phyloP scores from a whole-genome alignment of 345 rosid genomes.

The Litchi chinensis region DNA sequence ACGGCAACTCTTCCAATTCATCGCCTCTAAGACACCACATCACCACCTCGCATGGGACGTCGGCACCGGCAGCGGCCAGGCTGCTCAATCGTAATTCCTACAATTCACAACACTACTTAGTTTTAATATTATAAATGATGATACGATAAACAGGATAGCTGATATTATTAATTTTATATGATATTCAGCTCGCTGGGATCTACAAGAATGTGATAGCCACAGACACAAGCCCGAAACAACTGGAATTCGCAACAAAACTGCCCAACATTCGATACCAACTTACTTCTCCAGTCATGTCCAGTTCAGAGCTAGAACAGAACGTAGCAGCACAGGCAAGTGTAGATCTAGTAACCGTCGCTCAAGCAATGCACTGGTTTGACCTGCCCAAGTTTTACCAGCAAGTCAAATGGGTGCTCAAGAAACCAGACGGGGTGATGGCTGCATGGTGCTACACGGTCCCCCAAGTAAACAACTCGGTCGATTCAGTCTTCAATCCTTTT shows the following conservation, averaged over 20 bases:
- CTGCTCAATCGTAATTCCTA: slow-evolving; percentile 56
- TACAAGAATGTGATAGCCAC: slow-evolving; percentile 74
- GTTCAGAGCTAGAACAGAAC: slow-evolving; percentile 38
- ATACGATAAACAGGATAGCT: no score
- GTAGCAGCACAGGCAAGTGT: slow-evolving; percentile 50
- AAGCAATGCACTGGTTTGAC: slow-evolving; percentile 84
- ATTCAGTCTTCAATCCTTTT: slow-evolving; percentile 51
- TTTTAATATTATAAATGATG: no score
- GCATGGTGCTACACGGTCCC: slow-evolving; percentile 89
- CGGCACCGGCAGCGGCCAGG: slow-evolving; percentile 90
- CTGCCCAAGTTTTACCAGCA: slow-evolving; percentile 55
- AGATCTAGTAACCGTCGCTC: slow-evolving; percentile 72
- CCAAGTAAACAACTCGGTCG: slow-evolving; percentile 50
- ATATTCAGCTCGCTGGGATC: slow-evolving; percentile 59
- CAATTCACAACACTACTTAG: no score
- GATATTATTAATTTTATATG: not conserved
- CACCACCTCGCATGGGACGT: slow-evolving; percentile 87
- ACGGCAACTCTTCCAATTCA: slow-evolving; percentile 58
- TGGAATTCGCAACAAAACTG: slow-evolving; percentile 59
- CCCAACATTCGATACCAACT: slow-evolving; percentile 58
- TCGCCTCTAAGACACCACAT: slow-evolving; percentile 67
- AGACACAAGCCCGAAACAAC: slow-evolving; percentile 77
- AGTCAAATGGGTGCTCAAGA: slow-evolving; percentile 67
- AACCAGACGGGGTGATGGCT: slow-evolving; percentile 73
- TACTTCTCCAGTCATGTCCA: slow-evolving; percentile 57